phyloP scores from a whole-genome alignment of 306 rosid genomes.

The Castanopsis chinensis region DNA sequence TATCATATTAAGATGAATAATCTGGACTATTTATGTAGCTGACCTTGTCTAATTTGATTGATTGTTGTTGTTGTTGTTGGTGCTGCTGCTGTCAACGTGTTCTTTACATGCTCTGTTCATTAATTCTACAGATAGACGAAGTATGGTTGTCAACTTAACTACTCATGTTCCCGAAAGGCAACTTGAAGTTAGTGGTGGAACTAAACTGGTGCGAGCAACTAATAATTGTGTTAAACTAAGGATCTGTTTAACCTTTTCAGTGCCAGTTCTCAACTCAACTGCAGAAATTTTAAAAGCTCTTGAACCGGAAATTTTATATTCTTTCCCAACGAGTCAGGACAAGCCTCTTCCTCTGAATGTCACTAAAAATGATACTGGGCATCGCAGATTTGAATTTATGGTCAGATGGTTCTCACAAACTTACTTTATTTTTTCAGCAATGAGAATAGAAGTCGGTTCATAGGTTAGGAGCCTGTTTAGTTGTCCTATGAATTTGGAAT shows the following conservation, averaged over 20 bases:
- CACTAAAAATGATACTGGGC: conserved; percentile 23
- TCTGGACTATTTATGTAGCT: neutral
- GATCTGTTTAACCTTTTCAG: conserved; percentile 60
- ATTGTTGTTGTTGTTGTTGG: no score
- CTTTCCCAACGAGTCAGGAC: conserved; percentile 58
- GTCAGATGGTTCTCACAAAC: conserved; percentile 40
- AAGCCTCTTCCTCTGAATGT: conserved; percentile 38
- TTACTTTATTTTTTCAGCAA: neutral
- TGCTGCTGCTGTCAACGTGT: neutral
- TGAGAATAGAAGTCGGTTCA: neutral
- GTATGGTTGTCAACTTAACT: conserved; percentile 53
- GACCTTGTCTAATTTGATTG: no score
- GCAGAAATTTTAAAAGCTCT: conserved; percentile 46
- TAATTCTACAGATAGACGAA: conserved; percentile 71
- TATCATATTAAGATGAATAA: neutral
- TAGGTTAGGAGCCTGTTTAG: neutral
- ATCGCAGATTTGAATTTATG: conserved; percentile 78
- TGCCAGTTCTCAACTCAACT: conserved; percentile 47
- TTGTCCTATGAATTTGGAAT: neutral
- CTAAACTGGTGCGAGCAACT: conserved; percentile 79
- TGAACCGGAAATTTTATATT: no score
- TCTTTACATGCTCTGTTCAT: conserved; percentile 18
- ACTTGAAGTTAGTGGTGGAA: conserved; percentile 58
- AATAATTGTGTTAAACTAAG: conserved; percentile 51
- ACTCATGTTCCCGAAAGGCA: conserved; percentile 65